Evolutionary conservation across 2,329 filamentous ascomycete genomes (phyloP).

Genomic region (Orbilia oligospora): DNA sequence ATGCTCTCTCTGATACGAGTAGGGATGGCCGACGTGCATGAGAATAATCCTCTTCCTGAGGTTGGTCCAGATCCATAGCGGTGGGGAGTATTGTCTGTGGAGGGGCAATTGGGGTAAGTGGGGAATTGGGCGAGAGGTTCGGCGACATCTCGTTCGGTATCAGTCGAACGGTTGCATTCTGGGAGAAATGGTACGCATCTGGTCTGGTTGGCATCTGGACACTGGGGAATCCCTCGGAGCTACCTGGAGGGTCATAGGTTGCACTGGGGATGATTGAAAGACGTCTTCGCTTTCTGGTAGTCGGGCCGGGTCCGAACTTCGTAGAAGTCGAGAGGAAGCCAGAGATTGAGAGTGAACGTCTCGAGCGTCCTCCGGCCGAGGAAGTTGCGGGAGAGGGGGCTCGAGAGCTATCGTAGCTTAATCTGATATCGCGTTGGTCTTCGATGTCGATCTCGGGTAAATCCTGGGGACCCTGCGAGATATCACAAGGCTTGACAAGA

Average conservation of each 20-base stretch:
- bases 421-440: conserved; percentile 45
- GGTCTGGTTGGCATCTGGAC: conserved; percentile 31
- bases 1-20: conserved; percentile 64
- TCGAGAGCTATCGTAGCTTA: conserved; percentile 51
- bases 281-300: conserved; percentile 51
- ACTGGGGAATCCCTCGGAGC: conserved; percentile 44
- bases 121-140: conserved; percentile 36
- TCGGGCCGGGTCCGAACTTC: conserved; percentile 57
- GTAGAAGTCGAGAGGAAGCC: conserved; percentile 55
- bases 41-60: conserved; percentile 60
- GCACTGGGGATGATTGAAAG: conserved; percentile 59
- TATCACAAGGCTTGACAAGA: conserved; percentile 52
- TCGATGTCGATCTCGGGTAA: conserved; percentile 55
- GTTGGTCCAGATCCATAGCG: conserved; percentile 58
- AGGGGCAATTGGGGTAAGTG: conserved; percentile 54
- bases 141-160: conserved; percentile 55
- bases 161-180: conserved; percentile 49
- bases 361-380: conserved; percentile 49
- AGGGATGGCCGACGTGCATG: conserved; percentile 61
- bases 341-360: conserved; percentile 54
- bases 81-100: conserved; percentile 38
- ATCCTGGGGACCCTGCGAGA: conserved; percentile 49
- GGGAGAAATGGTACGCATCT: conserved; percentile 37
- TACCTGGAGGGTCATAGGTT: conserved; percentile 52
- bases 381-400: conserved; percentile 47